phyloP scores from a whole-genome alignment of 2,329 filamentous ascomycete species.

The Mycogone perniciosa region DNA sequence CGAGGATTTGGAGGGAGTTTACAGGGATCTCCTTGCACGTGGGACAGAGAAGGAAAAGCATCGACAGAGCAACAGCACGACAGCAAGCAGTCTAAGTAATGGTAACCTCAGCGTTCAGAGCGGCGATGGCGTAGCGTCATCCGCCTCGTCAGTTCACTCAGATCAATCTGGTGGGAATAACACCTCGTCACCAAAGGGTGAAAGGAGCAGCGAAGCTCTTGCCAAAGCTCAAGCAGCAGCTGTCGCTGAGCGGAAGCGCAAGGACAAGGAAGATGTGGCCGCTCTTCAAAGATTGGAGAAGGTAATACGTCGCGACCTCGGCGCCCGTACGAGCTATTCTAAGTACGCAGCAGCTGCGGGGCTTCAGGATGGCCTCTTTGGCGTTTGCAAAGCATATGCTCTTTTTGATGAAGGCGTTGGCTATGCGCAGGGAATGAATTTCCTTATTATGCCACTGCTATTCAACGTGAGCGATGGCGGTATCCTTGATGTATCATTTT shows the following conservation, averaged over 20 bases:
- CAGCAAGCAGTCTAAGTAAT: constrained; percentile 46
- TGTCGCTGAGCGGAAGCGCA: constrained; percentile 66
- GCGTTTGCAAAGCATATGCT: constrained; percentile 95
- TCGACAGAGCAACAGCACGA: constrained; percentile 48
- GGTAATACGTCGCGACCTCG: constrained; percentile 81
- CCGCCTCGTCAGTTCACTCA: constrained; percentile 78
- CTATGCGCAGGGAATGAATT: constrained; percentile 98
- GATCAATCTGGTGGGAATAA: constrained; percentile 54
- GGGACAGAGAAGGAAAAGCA: constrained; percentile 77
- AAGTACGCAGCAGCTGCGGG: constrained; percentile 90
- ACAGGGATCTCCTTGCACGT: constrained; percentile 70
- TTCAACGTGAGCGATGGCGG: constrained; percentile 64
- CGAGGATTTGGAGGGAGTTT: constrained; percentile 80
- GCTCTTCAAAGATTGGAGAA: constrained; percentile 82
- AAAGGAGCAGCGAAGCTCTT: constrained; percentile 57
- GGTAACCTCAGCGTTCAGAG: constrained; percentile 54
- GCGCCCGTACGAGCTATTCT: constrained; percentile 89
- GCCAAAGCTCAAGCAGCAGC: constrained; percentile 58
- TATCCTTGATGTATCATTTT: no score
- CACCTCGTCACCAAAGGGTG: constrained; percentile 47
- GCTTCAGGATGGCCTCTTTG: constrained; percentile 88
- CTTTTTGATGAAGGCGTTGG: constrained; percentile 91
- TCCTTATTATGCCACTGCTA: constrained; percentile 89
- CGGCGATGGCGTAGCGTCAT: constrained; percentile 61
- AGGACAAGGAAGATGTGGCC: constrained; percentile 68